phyloP scores from a whole-genome alignment of 345 rosid genomes.

The Odontarrhena argentea region DNA sequence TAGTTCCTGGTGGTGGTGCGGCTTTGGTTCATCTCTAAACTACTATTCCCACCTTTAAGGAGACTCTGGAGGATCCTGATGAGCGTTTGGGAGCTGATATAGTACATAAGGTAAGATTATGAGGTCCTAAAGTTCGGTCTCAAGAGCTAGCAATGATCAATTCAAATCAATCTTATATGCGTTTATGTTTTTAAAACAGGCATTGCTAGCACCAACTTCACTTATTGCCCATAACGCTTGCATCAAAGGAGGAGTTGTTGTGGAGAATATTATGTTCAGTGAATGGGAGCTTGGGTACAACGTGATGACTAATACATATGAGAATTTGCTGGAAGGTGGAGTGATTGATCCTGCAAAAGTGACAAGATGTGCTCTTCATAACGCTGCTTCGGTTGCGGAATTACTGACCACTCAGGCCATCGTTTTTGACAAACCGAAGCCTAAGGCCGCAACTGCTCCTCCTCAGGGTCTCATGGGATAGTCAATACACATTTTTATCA shows the following conservation, averaged over 20 bases:
- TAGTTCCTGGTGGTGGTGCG: constrained; percentile 97
- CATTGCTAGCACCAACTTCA: constrained; percentile 82
- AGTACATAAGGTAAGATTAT: constrained; percentile 75
- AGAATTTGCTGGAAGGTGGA: constrained; percentile 86
- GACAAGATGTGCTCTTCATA: constrained; percentile 89
- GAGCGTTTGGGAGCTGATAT: constrained; percentile 94
- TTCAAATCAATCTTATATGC: background rate
- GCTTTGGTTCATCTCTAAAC: constrained; percentile 85
- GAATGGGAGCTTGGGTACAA: constrained; percentile 97
- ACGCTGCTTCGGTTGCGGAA: constrained; percentile 96
- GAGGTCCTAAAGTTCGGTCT: background rate
- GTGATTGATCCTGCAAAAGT: constrained; percentile 97
- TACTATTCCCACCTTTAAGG: constrained; percentile 71
- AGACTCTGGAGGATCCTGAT: constrained; percentile 71
- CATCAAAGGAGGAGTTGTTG: constrained; percentile 93
- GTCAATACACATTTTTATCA: too few species aligned
- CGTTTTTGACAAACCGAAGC: constrained; percentile 67
- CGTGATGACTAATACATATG: constrained; percentile 85
- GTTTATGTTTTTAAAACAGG: constrained; percentile 46
- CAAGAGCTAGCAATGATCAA: background rate
- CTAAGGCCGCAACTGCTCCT: too few species aligned
- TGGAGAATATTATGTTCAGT: constrained; percentile 68
- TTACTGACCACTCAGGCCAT: constrained; percentile 97
- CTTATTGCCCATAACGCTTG: constrained; percentile 97
- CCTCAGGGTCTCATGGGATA: too few species aligned